phyloP scores from a whole-genome alignment of 768 basidiomycete species.

The Tylopilus subfusipes region DNA sequence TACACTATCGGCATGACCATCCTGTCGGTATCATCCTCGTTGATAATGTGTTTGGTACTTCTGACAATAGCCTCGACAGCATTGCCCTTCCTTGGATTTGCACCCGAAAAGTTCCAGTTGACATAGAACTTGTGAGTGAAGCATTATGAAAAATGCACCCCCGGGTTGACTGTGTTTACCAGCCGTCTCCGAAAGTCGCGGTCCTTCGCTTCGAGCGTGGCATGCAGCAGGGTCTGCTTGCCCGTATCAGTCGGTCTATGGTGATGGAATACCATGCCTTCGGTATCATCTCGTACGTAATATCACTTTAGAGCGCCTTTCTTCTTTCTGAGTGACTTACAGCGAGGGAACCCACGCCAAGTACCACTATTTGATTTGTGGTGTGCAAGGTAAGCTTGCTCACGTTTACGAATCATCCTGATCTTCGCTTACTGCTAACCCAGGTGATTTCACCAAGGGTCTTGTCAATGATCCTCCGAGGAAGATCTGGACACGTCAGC shows the following conservation, averaged over 20 bases:
- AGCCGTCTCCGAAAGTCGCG: constrained; percentile 80
- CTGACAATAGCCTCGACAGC: constrained; percentile 33
- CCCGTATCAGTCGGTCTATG: constrained; percentile 66
- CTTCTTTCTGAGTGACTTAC: constrained; percentile 10
- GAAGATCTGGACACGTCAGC: constrained; percentile 72
- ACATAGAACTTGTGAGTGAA: constrained; percentile 65
- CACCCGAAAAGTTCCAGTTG: constrained; percentile 66
- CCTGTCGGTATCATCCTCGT: constrained; percentile 45
- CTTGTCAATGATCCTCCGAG: constrained; percentile 69
- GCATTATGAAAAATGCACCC: neutral
- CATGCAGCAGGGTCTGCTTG: constrained; percentile 80
- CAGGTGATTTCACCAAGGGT: constrained; percentile 71
- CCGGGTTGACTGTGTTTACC: constrained; percentile 8
- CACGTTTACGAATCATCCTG: neutral
- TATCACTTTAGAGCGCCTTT: neutral
- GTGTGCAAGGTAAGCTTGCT: constrained; percentile 56
- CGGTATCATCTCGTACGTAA: constrained; percentile 66
- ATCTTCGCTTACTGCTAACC: neutral
- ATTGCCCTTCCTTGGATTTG: constrained; percentile 74
- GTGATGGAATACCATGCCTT: constrained; percentile 84
- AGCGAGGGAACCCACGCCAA: constrained; percentile 72
- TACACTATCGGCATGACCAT: constrained; percentile 69
- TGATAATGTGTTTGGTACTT: neutral
- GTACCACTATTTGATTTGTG: constrained; percentile 78
- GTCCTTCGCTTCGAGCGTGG: constrained; percentile 76